Evolutionary conservation across 768 basidiomycete species (phyloP).

Genomic region (Royoungia palumana): DNA sequence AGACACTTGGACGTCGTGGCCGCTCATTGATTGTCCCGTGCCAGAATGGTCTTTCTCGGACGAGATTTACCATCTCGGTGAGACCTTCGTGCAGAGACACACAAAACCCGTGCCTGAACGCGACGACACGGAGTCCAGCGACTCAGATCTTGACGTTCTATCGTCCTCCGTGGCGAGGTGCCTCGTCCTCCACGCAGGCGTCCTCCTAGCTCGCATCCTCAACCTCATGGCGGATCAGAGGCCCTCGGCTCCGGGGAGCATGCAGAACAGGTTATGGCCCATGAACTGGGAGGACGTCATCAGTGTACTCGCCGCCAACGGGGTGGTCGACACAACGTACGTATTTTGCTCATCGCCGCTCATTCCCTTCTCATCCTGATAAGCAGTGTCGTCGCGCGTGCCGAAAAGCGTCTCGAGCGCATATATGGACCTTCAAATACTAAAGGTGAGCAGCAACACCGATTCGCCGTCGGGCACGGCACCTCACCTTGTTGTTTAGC

Average conservation of each 20-base stretch:
- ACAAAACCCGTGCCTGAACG: conserved; percentile 8
- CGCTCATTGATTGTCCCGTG: conserved; percentile 61
- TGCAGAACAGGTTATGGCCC: conserved; percentile 62
- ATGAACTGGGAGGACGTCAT: conserved; percentile 66
- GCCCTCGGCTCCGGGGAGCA: conserved; percentile 51
- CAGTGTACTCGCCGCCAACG: conserved; percentile 45
- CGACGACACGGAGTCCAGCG: conserved; percentile 23
- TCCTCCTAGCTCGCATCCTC: conserved; percentile 50
- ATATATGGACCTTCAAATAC: conserved; percentile 26
- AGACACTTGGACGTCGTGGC: conserved; percentile 77
- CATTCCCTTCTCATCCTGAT: background rate
- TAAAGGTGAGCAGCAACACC: conserved; percentile 9
- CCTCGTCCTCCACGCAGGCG: conserved; percentile 43
- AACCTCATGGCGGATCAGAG: conserved; percentile 53
- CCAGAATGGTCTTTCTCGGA: conserved; percentile 74
- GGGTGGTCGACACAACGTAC: conserved; percentile 30
- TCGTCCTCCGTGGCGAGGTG: conserved; percentile 28
- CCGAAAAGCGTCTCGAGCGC: conserved; percentile 27
- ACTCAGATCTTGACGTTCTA: conserved; percentile 32
- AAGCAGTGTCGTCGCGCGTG: conserved; percentile 21
- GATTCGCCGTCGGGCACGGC: background rate
- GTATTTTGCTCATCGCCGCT: background rate
- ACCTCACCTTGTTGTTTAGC: conserved; percentile 11
- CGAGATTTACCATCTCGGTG: conserved; percentile 53
- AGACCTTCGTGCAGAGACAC: conserved; percentile 26